phyloP scores from a whole-genome alignment of 2,329 filamentous ascomycete genomes.

The Graphiopsis chlorocephala region DNA sequence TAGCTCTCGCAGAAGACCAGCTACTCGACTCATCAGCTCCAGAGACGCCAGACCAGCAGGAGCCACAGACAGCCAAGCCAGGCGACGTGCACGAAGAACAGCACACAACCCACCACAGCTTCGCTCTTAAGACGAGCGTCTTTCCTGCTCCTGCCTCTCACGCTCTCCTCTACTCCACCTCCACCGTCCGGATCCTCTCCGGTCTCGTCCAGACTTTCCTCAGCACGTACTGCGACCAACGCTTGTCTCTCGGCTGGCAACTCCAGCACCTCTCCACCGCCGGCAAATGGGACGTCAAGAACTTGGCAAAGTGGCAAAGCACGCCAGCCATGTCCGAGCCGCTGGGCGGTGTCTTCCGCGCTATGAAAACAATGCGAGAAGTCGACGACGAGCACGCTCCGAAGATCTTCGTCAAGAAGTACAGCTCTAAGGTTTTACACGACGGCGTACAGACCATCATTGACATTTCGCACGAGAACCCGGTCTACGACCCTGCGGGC shows the following conservation, averaged over 20 bases:
- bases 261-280: conserved; percentile 82
- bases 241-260: conserved; percentile 85
- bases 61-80: conserved; percentile 7
- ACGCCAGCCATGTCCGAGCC: conserved; percentile 40
- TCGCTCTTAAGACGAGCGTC: conserved; percentile 64
- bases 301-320: conserved; percentile 84
- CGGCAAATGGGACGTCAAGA: conserved; percentile 98
- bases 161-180: conserved; percentile 76
- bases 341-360: conserved; percentile 77
- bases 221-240: conserved; percentile 67
- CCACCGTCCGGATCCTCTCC: conserved; percentile 71
- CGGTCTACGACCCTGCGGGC: conserved; percentile 74
- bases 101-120: conserved; percentile 25
- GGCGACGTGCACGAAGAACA: conserved; percentile 15
- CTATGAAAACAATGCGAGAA: conserved; percentile 90
- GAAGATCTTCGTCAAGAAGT: conserved; percentile 64
- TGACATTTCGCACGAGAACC: conserved; percentile 87
- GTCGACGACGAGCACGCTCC: conserved; percentile 82
- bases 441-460: conserved; percentile 55
- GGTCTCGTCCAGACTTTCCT: conserved; percentile 84
- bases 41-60: neutral
- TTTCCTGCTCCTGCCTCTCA: conserved; percentile 75
- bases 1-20: conserved; percentile 17
- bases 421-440: conserved; percentile 64
- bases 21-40: neutral